Base-by-base conservation (phyloP, 139 green algal species). In the Bryopsis sp. region DNA sequence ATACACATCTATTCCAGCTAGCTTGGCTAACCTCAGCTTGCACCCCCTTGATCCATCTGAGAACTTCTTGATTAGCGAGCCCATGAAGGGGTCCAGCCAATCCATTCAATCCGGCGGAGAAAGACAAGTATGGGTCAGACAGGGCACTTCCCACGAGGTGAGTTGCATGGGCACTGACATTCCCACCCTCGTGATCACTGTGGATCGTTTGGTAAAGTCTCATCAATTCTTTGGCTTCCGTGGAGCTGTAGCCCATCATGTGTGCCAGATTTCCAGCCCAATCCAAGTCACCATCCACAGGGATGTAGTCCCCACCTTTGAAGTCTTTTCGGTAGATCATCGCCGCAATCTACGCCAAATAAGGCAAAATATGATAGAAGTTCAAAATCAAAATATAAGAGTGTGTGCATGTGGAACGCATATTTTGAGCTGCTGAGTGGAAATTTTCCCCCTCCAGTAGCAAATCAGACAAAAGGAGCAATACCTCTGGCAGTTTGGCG, bases 171-270 rank as follows among this genome's bases (percentile, higher is more conserved):
- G 93, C 93, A 43, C 82, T 93, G 61, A 98, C 93, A 74, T 98
- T 98, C 72, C 93, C 93, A 33, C 93, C 93, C 84, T 96, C 87
- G 65, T 92, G 87, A 72, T 92, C 80, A 36, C 37, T 81, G 79
- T 98, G 93, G 76, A 99, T 98, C 67, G 93, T 97, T 79, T 97
- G 89, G 78, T 97, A 99, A 60, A 99, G 79, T 19, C 94, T 86
- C 83, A 96, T 96, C 74, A 99, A 82, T 85, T 99, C 94, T 31
- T 81, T 79, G 31, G 75, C 80, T 33, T 78, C 84, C 11, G 84
- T 39, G 61, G 86, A 79, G 29, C 83, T 68, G 68, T 85, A 92
- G 28, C 92, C 94, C 89, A 99, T 97, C 91, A 95, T 96, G 80
- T 96, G 86, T 0, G 89, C 70, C 61, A 96, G 88, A 82, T 97